These are phyloP conservation scores for Zygoascus flipseniorum DNA, from an alignment of 805 yeast genomes.

Conservation along the genomic window DNA sequence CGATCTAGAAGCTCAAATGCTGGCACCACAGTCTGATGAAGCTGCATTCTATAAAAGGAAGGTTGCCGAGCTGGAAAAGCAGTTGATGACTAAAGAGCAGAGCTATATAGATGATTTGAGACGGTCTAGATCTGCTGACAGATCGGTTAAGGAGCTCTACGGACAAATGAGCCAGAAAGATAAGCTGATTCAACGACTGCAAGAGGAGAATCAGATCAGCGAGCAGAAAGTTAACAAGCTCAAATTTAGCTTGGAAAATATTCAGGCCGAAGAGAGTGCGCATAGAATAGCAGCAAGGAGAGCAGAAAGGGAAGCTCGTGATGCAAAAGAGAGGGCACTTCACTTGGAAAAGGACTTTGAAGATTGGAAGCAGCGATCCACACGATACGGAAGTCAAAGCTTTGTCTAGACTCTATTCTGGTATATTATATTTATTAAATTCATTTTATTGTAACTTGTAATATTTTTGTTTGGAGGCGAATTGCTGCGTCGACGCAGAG, in stretches of 20 bases:
- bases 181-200: slow-evolving; percentile 23
- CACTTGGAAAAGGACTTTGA: slow-evolving; percentile 46
- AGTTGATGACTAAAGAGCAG: slow-evolving; percentile 15
- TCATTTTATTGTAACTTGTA: not conserved
- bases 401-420: not conserved
- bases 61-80: slow-evolving; percentile 18
- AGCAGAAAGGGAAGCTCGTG: slow-evolving; percentile 43
- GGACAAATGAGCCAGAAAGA: slow-evolving; percentile 23
- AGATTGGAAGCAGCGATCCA: slow-evolving; percentile 23
- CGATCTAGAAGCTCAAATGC: slow-evolving; percentile 19
- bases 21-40: slow-evolving; percentile 14
- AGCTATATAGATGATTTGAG: slow-evolving; percentile 15
- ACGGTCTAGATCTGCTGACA: slow-evolving; percentile 16
- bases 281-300: slow-evolving; percentile 33
- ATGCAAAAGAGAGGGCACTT: slow-evolving; percentile 40
- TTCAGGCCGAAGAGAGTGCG: slow-evolving; percentile 32
- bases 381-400: slow-evolving; percentile 1
- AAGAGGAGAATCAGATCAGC: slow-evolving; percentile 45
- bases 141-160: slow-evolving; percentile 20
- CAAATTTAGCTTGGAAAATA: slow-evolving; percentile 27
- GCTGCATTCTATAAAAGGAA: slow-evolving; percentile 10
- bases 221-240: slow-evolving; percentile 39
- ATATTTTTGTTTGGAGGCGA: not conserved
- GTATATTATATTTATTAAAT: not conserved
- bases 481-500: not conserved